Evolutionary conservation across 2,329 filamentous ascomycete species (phyloP).

Genomic region (Amauroascus niger): DNA sequence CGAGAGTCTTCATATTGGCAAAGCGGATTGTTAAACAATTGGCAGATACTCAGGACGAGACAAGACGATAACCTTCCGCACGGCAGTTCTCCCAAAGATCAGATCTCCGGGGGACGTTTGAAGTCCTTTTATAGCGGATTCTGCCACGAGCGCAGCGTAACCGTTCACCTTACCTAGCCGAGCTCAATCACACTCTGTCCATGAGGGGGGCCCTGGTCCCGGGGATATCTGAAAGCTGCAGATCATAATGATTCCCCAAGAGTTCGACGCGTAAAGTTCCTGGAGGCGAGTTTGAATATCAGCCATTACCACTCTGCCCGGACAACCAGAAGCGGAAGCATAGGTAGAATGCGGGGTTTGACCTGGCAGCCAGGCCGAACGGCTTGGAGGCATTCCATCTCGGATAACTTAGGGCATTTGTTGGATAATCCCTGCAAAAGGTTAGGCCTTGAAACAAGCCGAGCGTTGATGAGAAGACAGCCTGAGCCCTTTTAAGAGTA

Average conservation of each 20-base stretch:
- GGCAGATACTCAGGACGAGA: neutral
- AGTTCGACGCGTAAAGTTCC: neutral
- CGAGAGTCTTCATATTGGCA: constrained; percentile 4
- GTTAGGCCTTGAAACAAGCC: neutral
- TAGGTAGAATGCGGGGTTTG: neutral
- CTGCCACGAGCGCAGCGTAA: neutral
- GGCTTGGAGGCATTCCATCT: neutral
- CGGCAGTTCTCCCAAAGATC: neutral
- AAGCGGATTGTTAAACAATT: neutral
- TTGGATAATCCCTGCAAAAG: neutral
- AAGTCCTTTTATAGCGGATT: neutral
- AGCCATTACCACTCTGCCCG: neutral
- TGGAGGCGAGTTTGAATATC: neutral
- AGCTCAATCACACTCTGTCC: neutral
- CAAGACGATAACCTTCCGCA: neutral
- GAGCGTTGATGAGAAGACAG: neutral
- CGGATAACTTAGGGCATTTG: neutral
- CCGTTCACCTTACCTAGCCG: neutral
- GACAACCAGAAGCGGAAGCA: neutral
- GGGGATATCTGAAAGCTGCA: neutral
- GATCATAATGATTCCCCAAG: neutral
- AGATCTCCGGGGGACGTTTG: neutral
- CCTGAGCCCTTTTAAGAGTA: neutral
- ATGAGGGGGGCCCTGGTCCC: neutral
- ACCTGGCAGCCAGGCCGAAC: neutral